Evolutionary conservation across 306 rosid species (phyloP).

Genomic region (Pachyrhizus erosus): DNA sequence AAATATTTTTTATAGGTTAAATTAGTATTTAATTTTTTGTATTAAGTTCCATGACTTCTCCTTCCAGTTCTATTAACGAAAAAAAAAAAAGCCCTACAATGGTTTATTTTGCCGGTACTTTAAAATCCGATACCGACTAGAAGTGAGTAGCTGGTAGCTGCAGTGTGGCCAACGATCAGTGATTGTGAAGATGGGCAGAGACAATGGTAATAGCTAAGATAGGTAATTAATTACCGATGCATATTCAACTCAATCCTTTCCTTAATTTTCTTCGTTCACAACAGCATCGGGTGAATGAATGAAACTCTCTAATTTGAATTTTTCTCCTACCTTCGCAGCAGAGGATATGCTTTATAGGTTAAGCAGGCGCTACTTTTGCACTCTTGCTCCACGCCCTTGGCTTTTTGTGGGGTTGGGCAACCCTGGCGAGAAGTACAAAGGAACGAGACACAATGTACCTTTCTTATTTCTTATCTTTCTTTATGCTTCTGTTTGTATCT

Average conservation of each 20-base stretch:
- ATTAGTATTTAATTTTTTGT: no score
- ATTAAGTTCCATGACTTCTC: no score
- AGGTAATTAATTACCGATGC: neutral
- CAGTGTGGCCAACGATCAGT: neutral
- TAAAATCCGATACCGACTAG: neutral
- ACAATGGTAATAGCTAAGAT: neutral
- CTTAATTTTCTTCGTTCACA: neutral
- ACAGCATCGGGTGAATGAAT: no score
- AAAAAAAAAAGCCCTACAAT: no score
- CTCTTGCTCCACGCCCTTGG: slow-evolving; percentile 68
- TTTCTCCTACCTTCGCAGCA: neutral
- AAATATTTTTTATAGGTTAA: no score
- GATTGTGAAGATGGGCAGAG: neutral
- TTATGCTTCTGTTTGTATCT: no score
- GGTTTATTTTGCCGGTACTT: neutral
- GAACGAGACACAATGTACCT: slow-evolving; percentile 90
- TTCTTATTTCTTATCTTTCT: no score
- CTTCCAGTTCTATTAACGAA: no score
- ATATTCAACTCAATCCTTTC: neutral
- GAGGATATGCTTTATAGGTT: slow-evolving; percentile 59
- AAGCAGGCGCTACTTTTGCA: slow-evolving; percentile 59
- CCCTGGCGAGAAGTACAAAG: slow-evolving; percentile 81
- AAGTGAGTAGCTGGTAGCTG: neutral
- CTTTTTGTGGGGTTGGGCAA: slow-evolving; percentile 89
- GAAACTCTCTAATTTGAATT: slow-evolving; percentile 8